Evolutionary conservation across 2,329 filamentous ascomycete genomes (phyloP).

Genomic region (Exophiala mesophila): DNA sequence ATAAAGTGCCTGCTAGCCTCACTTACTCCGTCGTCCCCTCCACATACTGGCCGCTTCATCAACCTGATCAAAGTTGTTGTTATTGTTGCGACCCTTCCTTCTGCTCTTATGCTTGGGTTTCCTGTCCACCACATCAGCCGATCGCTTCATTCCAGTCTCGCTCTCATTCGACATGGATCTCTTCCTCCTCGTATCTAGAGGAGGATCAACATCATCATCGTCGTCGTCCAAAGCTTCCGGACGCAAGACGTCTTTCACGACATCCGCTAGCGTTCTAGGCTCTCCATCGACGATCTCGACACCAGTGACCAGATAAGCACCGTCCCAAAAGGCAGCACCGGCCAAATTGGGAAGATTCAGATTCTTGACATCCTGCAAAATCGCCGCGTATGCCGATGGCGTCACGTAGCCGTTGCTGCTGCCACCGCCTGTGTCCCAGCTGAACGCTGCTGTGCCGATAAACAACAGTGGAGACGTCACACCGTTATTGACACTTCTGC

Average conservation of each 20-base stretch:
- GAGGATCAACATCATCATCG: too few species aligned
- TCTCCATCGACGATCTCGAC: slow-evolving; percentile 3
- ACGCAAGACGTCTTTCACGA: slow-evolving; percentile 14
- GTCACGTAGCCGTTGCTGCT: slow-evolving; percentile 8
- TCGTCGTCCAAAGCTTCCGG: too few species aligned
- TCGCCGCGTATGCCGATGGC: slow-evolving; percentile 9
- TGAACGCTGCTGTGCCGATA: slow-evolving; percentile 22
- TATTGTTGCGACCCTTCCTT: too few species aligned
- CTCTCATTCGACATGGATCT: too few species aligned
- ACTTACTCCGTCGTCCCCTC: too few species aligned
- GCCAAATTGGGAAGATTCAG: slow-evolving; percentile 21
- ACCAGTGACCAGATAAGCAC: slow-evolving; percentile 15
- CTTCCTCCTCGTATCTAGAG: too few species aligned
- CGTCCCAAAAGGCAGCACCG: slow-evolving; percentile 23
- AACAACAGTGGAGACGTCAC: slow-evolving; percentile 15
- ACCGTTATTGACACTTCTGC: slow-evolving; percentile 18
- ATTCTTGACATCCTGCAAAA: slow-evolving; percentile 12
- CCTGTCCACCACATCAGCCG: too few species aligned
- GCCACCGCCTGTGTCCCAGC: slow-evolving; percentile 1
- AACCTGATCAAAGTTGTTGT: too few species aligned
- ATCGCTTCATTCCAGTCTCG: too few species aligned
- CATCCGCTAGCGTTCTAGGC: slow-evolving; percentile 13
- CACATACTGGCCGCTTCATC: too few species aligned
- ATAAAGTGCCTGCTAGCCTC: too few species aligned
- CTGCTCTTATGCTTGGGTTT: too few species aligned